A percentile compares a stretch with the other conserved stretches of the same genome.
phyloP scores from a whole-genome alignment of 2,329 filamentous ascomycete species.

The Botryotinia narcissicola region DNA sequence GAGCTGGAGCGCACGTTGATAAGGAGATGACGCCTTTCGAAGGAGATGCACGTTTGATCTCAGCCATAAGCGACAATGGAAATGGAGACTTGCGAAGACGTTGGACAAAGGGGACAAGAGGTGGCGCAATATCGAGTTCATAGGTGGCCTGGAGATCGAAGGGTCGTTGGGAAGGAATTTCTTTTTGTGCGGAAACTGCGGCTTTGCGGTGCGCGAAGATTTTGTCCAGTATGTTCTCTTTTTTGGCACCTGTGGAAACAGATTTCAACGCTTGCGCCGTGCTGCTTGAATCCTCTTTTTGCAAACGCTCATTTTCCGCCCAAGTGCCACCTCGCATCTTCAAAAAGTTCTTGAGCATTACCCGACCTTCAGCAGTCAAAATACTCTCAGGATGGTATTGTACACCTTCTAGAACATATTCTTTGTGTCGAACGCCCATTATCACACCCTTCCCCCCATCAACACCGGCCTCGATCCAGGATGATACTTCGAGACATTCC shows the following conservation, averaged over 20 bases:
- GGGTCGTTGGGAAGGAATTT: conserved; percentile 78
- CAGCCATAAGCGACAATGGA: conserved; percentile 90
- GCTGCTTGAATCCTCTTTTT: conserved; percentile 42
- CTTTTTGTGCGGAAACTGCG: conserved; percentile 75
- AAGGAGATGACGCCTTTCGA: conserved; percentile 94
- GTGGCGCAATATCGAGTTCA: conserved; percentile 78
- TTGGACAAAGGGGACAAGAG: conserved; percentile 75
- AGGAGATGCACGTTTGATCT: conserved; percentile 94
- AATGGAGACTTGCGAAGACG: conserved; percentile 80
- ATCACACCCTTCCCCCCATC: conserved; percentile 83
- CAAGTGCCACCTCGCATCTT: conserved; percentile 86
- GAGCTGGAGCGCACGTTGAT: conserved; percentile 80
- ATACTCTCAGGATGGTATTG: conserved; percentile 99
- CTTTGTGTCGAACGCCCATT: conserved; percentile 94
- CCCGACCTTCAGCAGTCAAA: conserved; percentile 79
- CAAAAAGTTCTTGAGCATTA: conserved; percentile 92
- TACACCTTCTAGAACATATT: conserved; percentile 88
- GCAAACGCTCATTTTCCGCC: conserved; percentile 69
- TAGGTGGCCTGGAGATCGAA: conserved; percentile 85
- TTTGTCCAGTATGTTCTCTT: conserved; percentile 81
- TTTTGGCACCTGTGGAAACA: conserved; percentile 48
- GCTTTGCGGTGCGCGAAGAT: conserved; percentile 83
- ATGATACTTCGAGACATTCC: conserved; percentile 81
- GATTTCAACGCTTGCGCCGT: conserved; percentile 27
- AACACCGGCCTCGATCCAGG: conserved; percentile 75